Evolutionary conservation across 129 eudicot species (phyloP), one percentile per base, ranked within the genome.

Genomic region (Mikania micrantha): DNA sequence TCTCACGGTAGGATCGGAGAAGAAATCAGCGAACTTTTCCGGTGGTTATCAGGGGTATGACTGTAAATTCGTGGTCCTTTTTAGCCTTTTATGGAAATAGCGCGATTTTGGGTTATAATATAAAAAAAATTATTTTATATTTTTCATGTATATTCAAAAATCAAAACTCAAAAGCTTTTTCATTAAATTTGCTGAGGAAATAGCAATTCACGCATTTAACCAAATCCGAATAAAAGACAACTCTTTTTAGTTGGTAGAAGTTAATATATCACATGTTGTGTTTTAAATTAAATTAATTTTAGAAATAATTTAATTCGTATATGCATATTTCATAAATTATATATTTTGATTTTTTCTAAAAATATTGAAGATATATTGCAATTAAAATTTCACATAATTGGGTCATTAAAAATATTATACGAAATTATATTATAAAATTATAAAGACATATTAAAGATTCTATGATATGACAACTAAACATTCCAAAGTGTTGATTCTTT

Each of bases 21-120:
- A 42, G 99, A 94, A 68, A 94, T 94, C 22, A 85, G 94, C 21
- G 99, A 94, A 59, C 69, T 94, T 68, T 94, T 94, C 69, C 96
- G 96, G 81, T 94, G 99, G 99, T 71, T 94, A 0, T 94, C 99
- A n/a, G 92, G 96, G 72, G 90, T 86, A 69, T 93, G 75, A 81
- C 3, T 79, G 89, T 87, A 84, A 80, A 80, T 82, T 78, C 7
- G 6, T 7, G 8, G 28, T 21, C 4, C 2, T 16, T 66, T 61
- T 47, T 16, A 36, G 38, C 50, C 22, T 25, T 25, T 60, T 39
- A 28, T 48, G 80, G 67, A 82, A 82, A 79, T 71, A 65, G 38
- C 50, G 78, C 74, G 63, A 45, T 41, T 48, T 38, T 57, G 61
- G 6, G 50, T 59, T 80, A 11, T 38, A 53, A 19, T 29, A 39